Conservation (phyloP, 2,329 filamentous ascomycete species). For the Didymella keratinophila region DNA sequence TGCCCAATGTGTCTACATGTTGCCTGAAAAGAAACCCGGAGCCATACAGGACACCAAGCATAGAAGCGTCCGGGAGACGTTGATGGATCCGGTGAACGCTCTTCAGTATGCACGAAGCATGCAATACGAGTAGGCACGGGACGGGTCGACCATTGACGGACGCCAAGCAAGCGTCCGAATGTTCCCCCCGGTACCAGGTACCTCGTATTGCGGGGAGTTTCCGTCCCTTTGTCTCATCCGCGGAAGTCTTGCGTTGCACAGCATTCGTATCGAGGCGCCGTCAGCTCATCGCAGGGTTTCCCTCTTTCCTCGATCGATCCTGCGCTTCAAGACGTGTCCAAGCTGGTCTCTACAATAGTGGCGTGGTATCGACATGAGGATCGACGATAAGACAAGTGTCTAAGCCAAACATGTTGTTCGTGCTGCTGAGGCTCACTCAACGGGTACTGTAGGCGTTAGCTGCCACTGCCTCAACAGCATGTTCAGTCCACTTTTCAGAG, state of each 20-base stretch:
- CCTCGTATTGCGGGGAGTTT: conserved; percentile 2
- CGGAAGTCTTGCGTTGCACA: conserved; percentile 12
- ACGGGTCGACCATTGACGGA: conserved; percentile 8
- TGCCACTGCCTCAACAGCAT: conserved; percentile 17
- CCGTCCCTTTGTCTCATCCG: conserved; percentile 2
- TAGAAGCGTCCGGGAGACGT: neutral
- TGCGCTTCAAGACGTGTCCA: neutral
- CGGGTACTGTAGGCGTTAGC: conserved; percentile 10
- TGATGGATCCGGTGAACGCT: neutral
- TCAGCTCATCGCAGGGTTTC: conserved; percentile 13
- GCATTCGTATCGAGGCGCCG: conserved; percentile 6
- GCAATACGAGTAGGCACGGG: conserved; percentile 2
- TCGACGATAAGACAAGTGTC: conserved; percentile 4
- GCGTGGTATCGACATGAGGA: conserved; percentile 13
- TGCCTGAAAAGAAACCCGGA: too few relatives aligned
- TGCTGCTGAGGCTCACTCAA: conserved; percentile 19
- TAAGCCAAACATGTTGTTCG: conserved; percentile 9
- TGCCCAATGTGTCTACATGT: too few relatives aligned
- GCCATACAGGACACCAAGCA: too few relatives aligned
- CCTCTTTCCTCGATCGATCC: neutral
- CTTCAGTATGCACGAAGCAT: neutral
- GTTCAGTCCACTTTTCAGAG: conserved; percentile 5
- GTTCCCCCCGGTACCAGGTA: neutral
- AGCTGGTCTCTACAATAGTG: conserved; percentile 1
- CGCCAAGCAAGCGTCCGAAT: conserved; percentile 10